These are phyloP conservation scores for Candida xyloterini DNA, from an alignment of 805 yeast genomes.

Conservation along the genomic window DNA sequence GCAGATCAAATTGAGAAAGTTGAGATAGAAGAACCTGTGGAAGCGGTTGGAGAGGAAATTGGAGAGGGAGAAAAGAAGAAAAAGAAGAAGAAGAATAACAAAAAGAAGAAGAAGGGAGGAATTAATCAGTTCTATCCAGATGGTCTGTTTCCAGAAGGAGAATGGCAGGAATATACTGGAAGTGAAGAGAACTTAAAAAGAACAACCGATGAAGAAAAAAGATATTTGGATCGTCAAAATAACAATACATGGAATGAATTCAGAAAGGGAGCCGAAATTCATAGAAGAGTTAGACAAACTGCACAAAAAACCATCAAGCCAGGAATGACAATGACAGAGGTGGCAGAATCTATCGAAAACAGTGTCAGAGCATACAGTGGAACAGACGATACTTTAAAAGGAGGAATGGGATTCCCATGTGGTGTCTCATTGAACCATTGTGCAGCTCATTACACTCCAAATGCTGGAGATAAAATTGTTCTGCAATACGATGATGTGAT, in stretches of 20 bases:
- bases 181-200: constrained; percentile 63
- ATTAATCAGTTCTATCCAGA: constrained; percentile 68
- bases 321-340: constrained; percentile 87
- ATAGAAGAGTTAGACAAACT: constrained; percentile 82
- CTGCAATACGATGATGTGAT: constrained; percentile 85
- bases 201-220: constrained; percentile 80
- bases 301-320: constrained; percentile 75
- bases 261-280: constrained; percentile 95
- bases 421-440: constrained; percentile 90
- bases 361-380: constrained; percentile 68
- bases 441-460: constrained; percentile 98
- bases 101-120: constrained; percentile 57
- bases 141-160: constrained; percentile 80
- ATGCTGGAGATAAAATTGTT: constrained; percentile 85
- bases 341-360: constrained; percentile 87
- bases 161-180: constrained; percentile 71
- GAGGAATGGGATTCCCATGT: constrained; percentile 98
- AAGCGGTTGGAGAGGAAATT: constrained; percentile 1
- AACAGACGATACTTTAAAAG: constrained; percentile 58
- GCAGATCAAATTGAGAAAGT: constrained; percentile 6
- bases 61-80: constrained; percentile 27
- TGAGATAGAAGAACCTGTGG: constrained; percentile 1
- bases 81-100: constrained; percentile 59
- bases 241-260: constrained; percentile 76
- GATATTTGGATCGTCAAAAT: constrained; percentile 69